Evolutionary conservation across 345 rosid species (phyloP).

Genomic region (Euphorbia peplus): DNA sequence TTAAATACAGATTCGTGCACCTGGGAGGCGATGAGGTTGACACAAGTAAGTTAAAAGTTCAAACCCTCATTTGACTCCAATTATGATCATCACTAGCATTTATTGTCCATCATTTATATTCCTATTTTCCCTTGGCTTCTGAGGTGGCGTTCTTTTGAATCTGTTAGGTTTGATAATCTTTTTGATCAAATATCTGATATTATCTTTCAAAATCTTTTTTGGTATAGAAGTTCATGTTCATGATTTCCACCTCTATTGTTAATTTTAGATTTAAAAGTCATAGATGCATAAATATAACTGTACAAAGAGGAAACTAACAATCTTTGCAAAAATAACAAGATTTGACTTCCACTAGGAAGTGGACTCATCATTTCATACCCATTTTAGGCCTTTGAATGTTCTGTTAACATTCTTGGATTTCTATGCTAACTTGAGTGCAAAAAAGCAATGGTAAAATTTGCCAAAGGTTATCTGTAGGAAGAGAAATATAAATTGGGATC

Average conservation of each 20-base stretch:
- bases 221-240: background rate
- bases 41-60: slow-evolving; percentile 42
- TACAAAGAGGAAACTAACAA: background rate
- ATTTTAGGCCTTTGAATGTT: background rate
- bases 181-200: no score
- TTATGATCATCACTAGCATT: background rate
- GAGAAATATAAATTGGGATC: background rate
- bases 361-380: background rate
- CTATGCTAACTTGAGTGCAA: background rate
- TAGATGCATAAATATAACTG: background rate
- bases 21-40: slow-evolving; percentile 88
- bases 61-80: background rate
- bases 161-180: no score
- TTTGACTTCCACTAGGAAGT: background rate
- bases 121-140: background rate
- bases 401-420: background rate
- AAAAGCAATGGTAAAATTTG: background rate
- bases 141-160: background rate
- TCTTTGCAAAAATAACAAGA: background rate
- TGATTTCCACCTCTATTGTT: background rate
- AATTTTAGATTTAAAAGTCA: background rate
- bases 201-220: background rate
- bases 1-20: slow-evolving; percentile 63
- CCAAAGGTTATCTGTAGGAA: background rate
- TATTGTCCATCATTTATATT: background rate